Percentiles rank a stretch among this genome's conserved stretches.
These are phyloP conservation scores for Scheffersomyces illinoinensis DNA, from an alignment of 1,139 yeast species.

Conservation along the genomic window DNA sequence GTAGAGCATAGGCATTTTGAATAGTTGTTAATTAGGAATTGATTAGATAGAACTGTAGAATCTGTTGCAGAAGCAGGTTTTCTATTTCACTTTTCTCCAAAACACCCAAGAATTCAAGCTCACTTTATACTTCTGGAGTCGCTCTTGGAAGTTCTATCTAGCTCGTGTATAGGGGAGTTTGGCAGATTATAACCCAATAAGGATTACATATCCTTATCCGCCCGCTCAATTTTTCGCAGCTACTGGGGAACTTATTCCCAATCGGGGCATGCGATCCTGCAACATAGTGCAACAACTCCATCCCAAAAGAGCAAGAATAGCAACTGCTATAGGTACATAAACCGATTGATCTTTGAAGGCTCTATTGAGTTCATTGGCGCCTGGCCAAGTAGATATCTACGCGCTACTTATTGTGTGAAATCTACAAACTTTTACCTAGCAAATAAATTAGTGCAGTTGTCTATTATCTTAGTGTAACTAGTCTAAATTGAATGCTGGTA, in stretches of 20 bases:
- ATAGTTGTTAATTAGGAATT: background rate
- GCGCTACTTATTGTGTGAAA: background rate
- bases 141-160: background rate
- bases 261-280: background rate
- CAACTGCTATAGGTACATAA: background rate
- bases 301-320: background rate
- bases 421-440: background rate
- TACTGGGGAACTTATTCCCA: background rate
- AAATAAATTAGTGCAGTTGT: background rate
- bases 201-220: background rate
- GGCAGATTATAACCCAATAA: background rate
- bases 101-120: background rate
- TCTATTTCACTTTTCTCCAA: background rate
- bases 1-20: slow-evolving; percentile 58
- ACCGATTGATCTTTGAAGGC: background rate
- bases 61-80: background rate
- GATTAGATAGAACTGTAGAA: background rate
- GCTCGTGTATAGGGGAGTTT: too few species aligned
- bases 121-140: background rate
- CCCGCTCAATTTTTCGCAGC: background rate
- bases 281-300: background rate
- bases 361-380: background rate
- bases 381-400: background rate
- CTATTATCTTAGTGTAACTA: background rate
- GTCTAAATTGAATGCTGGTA: background rate